Conservation (phyloP, 108 stramenopile species). For the Parietichytrium sp. region DNA sequence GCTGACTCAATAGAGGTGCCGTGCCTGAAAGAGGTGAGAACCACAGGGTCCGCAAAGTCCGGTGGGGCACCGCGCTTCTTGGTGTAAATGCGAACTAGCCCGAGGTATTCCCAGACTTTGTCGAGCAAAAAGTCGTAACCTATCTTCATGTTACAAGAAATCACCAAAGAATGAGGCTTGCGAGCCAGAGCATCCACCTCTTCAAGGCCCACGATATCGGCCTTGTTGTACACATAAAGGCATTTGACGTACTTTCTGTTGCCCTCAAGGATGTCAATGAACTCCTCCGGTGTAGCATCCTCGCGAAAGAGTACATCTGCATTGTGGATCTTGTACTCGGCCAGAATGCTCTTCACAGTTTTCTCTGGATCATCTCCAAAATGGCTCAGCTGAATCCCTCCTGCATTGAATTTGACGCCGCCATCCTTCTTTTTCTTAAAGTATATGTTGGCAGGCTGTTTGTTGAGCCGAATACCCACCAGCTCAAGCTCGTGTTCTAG, state of each 20-base stretch:
- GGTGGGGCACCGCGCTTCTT: slow-evolving; percentile 88
- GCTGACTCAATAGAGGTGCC: slow-evolving; percentile 60
- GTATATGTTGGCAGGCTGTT: slow-evolving; percentile 81
- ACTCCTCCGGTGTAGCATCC: slow-evolving; percentile 88
- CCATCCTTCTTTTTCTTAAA: slow-evolving; percentile 83
- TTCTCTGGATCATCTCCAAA: slow-evolving; percentile 89
- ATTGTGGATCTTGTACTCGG: slow-evolving; percentile 89
- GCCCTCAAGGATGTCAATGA: slow-evolving; percentile 95
- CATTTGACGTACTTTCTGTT: slow-evolving; percentile 93
- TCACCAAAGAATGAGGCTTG: slow-evolving; percentile 88
- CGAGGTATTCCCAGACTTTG: slow-evolving; percentile 92
- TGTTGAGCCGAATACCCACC: slow-evolving; percentile 93
- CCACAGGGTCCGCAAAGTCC: slow-evolving; percentile 92
- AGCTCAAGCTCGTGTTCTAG: slow-evolving; percentile 94
- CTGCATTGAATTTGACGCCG: slow-evolving; percentile 86
- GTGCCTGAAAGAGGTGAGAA: slow-evolving; percentile 81
- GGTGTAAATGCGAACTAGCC: slow-evolving; percentile 92
- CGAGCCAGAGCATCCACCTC: slow-evolving; percentile 94
- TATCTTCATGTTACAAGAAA: slow-evolving; percentile 76
- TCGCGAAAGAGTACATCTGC: slow-evolving; percentile 89
- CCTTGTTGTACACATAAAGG: slow-evolving; percentile 97
- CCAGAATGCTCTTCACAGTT: slow-evolving; percentile 74
- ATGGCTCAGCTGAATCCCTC: slow-evolving; percentile 78
- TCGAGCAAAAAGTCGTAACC: slow-evolving; percentile 73
- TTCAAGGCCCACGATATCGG: slow-evolving; percentile 93